These are phyloP conservation scores for Viola pubescens DNA, from an alignment of 441 rosid genomes.

Conservation along the genomic window DNA sequence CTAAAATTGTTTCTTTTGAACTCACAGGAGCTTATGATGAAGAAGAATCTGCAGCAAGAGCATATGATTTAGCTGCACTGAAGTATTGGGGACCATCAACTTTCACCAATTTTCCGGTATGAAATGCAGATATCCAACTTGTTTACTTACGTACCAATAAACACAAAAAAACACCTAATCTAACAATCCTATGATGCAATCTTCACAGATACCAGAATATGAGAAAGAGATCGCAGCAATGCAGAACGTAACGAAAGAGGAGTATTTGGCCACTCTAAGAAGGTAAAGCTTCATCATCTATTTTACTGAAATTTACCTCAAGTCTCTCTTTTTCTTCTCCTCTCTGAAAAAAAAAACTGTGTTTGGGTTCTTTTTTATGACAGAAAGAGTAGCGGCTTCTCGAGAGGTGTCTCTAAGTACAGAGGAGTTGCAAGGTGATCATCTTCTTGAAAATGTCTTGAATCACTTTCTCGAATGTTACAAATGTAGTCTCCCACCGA, in stretches of 20 bases:
- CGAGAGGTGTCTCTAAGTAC: constrained; percentile 70
- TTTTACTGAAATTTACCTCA: neutral
- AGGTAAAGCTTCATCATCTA: constrained; percentile 27
- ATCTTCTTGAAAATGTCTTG: constrained; percentile 5
- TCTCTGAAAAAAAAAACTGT: neutral
- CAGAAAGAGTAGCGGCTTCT: constrained; percentile 72
- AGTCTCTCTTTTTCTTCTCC: too few relatives aligned
- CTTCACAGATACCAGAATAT: constrained; percentile 41
- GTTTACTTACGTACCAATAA: too few relatives aligned
- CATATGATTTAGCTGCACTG: constrained; percentile 57
- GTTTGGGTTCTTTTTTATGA: neutral
- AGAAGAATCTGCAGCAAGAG: constrained; percentile 66
- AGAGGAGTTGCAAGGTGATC: constrained; percentile 64
- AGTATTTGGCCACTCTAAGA: constrained; percentile 50
- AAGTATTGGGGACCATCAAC: constrained; percentile 63
- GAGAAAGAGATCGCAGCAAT: constrained; percentile 43
- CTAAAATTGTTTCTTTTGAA: constrained; percentile 1
- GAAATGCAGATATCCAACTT: neutral
- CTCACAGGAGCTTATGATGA: constrained; percentile 56
- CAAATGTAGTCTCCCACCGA: too few relatives aligned
- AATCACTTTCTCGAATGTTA: neutral
- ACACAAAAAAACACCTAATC: neutral
- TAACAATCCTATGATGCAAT: neutral
- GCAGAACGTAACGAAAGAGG: constrained; percentile 44
- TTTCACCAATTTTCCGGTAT: constrained; percentile 54